Evolutionary conservation across 768 basidiomycete species (phyloP).

Genomic region (Suillus cothurnatus): DNA sequence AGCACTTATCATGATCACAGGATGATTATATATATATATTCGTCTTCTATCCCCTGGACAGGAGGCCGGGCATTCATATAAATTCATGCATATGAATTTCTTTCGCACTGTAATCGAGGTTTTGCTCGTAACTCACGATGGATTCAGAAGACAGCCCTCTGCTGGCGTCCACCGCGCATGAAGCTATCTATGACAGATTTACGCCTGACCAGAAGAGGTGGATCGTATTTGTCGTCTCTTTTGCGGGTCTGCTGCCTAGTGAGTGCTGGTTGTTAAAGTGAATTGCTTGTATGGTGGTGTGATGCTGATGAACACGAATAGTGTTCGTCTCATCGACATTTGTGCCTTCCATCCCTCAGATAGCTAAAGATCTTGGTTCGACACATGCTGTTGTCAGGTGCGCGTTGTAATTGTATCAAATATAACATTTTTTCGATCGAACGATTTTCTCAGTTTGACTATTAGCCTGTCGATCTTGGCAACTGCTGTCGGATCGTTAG

Average conservation of each 20-base stretch:
- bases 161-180: conserved; percentile 16
- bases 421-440: neutral
- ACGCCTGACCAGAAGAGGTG: conserved; percentile 46
- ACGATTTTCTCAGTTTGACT: conserved; percentile 37
- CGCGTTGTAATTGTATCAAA: neutral
- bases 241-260: conserved; percentile 68
- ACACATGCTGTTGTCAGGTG: conserved; percentile 62
- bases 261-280: conserved; percentile 19
- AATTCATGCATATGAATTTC: neutral
- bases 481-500: conserved; percentile 46
- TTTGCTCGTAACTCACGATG: conserved; percentile 16
- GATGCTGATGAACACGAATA: conserved; percentile 26
- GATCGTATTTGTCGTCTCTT: conserved; percentile 61
- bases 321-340: conserved; percentile 73
- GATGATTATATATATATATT: neutral
- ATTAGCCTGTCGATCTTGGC: conserved; percentile 54
- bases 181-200: conserved; percentile 61
- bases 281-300: neutral
- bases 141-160: conserved; percentile 31
- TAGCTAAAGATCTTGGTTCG: conserved; percentile 64
- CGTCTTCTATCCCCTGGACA: neutral
- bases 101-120: no score
- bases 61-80: neutral
- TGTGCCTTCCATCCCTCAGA: conserved; percentile 73
- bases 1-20: neutral